Conservation (phyloP, 2,329 filamentous ascomycete species). For the Colletotrichum endophyticum region DNA sequence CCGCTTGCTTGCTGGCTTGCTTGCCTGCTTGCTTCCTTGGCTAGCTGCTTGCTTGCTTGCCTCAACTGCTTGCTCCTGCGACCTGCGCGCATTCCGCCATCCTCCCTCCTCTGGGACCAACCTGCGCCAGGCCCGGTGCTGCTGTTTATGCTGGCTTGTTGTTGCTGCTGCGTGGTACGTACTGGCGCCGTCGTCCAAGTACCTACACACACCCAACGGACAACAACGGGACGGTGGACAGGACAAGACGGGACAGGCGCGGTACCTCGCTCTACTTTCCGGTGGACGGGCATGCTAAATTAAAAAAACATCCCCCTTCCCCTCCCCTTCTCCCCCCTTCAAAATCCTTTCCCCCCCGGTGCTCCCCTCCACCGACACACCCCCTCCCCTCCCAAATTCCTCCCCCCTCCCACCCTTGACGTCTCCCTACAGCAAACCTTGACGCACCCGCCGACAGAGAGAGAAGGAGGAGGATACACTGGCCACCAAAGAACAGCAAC, state of each 20-base stretch:
- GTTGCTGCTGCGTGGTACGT: background rate
- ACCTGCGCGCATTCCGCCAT: background rate
- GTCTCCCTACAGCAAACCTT: background rate
- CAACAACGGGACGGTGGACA: background rate
- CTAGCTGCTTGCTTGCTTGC: background rate
- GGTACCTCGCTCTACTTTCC: background rate
- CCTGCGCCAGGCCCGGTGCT: background rate
- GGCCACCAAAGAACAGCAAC: background rate
- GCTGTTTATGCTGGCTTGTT: background rate
- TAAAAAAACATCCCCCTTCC: background rate
- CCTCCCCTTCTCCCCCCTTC: background rate
- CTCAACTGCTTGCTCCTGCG: background rate
- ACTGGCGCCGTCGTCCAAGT: background rate
- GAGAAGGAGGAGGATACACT: background rate
- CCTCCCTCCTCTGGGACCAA: background rate
- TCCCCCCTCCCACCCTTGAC: background rate
- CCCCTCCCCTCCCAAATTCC: background rate
- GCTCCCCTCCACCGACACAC: conserved; percentile 1
- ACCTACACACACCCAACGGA: background rate
- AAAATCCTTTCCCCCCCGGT: background rate
- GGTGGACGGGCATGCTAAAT: background rate
- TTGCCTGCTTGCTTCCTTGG: background rate
- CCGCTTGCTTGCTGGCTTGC: background rate
- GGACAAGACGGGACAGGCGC: background rate
- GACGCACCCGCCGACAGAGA: background rate